Percentiles rank a stretch among this genome's conserved stretches.
Evolutionary conservation across 768 basidiomycete species (phyloP).

Genomic region (Chlorophyllum brunneum): DNA sequence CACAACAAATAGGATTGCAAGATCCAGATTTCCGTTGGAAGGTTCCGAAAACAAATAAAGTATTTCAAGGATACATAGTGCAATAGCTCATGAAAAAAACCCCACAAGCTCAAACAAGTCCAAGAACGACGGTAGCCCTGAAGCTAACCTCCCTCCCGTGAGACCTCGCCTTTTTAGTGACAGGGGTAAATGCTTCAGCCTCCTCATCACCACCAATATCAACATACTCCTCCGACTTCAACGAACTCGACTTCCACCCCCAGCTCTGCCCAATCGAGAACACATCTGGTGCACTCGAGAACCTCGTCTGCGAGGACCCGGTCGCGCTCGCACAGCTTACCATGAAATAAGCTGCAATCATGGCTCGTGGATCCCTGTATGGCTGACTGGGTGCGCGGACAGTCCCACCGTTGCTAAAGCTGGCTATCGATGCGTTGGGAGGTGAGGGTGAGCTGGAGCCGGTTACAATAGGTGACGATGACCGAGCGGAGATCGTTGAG

Average conservation of each 20-base stretch:
- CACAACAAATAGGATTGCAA: background rate
- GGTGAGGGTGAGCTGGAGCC: conserved; percentile 19
- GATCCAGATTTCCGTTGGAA: no score
- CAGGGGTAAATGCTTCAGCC: conserved; percentile 14
- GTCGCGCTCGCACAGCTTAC: conserved; percentile 79
- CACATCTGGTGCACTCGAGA: conserved; percentile 81
- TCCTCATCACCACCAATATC: conserved; percentile 35
- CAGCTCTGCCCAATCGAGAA: conserved; percentile 86
- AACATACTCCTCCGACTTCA: conserved; percentile 47
- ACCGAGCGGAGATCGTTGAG: conserved; percentile 20
- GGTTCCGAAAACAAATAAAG: background rate
- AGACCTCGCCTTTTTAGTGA: conserved; percentile 16
- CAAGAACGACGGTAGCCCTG: conserved; percentile 76
- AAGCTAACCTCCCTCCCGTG: conserved; percentile 56
- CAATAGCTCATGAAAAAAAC: background rate
- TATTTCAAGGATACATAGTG: background rate
- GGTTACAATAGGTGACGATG: conserved; percentile 21
- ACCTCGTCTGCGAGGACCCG: conserved; percentile 78
- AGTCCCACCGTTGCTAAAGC: conserved; percentile 7
- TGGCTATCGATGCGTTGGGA: conserved; percentile 11
- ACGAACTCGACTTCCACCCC: conserved; percentile 80
- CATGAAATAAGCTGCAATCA: conserved; percentile 77
- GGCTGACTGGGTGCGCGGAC: conserved; percentile 51
- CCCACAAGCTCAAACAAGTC: conserved; percentile 48
- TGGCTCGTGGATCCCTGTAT: conserved; percentile 70